Evolutionary conservation across 345 rosid genomes (phyloP).

Genomic region (Ceriops decandra): DNA sequence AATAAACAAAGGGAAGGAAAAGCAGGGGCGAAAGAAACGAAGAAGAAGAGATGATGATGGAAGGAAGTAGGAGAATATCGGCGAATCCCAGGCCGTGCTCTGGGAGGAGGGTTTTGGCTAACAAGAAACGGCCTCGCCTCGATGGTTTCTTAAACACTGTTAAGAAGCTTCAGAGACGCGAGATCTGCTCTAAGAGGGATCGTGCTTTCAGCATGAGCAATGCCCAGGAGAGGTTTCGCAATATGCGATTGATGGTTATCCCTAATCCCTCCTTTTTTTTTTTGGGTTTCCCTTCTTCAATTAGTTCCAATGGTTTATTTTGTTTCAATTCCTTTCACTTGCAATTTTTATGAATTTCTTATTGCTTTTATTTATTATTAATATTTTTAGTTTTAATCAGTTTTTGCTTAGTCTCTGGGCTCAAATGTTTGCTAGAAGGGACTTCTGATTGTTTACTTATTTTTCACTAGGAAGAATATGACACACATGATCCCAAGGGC

Average conservation of each 20-base stretch:
- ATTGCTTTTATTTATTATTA: no score
- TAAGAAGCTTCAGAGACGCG: slow-evolving; percentile 79
- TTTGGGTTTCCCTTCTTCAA: no score
- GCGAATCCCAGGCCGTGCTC: slow-evolving; percentile 79
- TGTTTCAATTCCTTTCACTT: not conserved
- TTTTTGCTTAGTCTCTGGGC: not conserved
- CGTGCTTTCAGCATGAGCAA: slow-evolving; percentile 77
- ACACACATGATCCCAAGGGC: slow-evolving; percentile 93
- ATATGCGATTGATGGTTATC: slow-evolving; percentile 53
- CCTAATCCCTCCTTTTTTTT: not conserved
- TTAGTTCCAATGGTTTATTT: not conserved
- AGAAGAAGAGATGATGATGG: slow-evolving; percentile 32
- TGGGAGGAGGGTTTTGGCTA: slow-evolving; percentile 60
- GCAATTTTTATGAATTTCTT: no score
- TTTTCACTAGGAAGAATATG: slow-evolving; percentile 73
- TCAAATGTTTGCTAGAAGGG: not conserved
- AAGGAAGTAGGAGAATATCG: slow-evolving; percentile 68
- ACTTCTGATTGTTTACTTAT: not conserved
- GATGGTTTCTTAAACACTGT: slow-evolving; percentile 73
- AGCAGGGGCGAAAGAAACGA: not conserved
- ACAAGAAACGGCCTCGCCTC: slow-evolving; percentile 45
- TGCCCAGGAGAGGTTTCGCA: slow-evolving; percentile 82
- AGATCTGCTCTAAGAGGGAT: slow-evolving; percentile 66
- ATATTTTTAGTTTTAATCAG: no score
- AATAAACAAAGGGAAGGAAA: not conserved